These are phyloP conservation scores for Colletotrichum shisoi DNA, from an alignment of 2,329 filamentous ascomycete genomes.

Conservation along the genomic window DNA sequence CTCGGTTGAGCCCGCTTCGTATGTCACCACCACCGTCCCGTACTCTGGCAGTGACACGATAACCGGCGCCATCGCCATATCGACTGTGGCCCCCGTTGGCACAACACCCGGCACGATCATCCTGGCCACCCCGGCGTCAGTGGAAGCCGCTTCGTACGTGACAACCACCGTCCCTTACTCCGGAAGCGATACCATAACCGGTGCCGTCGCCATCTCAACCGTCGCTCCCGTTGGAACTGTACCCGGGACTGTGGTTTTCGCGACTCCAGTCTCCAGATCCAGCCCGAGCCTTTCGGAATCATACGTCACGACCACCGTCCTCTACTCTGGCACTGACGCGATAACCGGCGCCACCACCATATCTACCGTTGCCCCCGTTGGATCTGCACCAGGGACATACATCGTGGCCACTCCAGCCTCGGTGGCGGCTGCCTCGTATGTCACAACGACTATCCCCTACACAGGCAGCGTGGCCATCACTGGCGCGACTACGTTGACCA, in stretches of 20 bases:
- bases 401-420: too few species aligned
- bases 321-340: background rate
- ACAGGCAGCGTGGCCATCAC: constrained; percentile 6
- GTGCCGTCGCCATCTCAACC: background rate
- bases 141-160: background rate
- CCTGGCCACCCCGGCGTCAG: constrained; percentile 1
- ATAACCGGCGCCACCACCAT: too few species aligned
- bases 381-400: too few species aligned
- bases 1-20: background rate
- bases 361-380: too few species aligned
- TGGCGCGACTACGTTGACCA: background rate
- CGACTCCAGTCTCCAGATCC: background rate
- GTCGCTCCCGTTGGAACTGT: background rate
- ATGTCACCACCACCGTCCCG: background rate
- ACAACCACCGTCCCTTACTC: constrained; percentile 9
- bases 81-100: background rate
- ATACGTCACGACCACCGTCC: constrained; percentile 4
- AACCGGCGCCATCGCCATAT: background rate
- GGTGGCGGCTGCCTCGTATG: background rate
- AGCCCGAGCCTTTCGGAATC: background rate
- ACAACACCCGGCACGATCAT: background rate
- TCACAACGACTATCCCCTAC: constrained; percentile 11
- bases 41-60: constrained; percentile 5
- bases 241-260: constrained; percentile 11
- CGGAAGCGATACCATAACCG: constrained; percentile 6